Conservation (phyloP, 352 stramenopile genomes). For the Phytopythium vexans region DNA sequence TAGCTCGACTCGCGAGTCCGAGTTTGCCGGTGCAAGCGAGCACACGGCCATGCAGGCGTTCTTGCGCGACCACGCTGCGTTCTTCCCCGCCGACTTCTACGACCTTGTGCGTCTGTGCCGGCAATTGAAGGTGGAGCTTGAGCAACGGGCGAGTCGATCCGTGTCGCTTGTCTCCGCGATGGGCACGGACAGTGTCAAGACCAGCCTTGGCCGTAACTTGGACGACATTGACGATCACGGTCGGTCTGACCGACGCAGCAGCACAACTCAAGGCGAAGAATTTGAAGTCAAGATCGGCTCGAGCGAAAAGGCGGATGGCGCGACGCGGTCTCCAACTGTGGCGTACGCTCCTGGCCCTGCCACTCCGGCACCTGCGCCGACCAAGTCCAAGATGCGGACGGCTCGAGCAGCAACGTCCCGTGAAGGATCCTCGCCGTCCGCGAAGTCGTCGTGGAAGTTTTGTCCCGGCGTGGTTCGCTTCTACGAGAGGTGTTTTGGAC, state of each 20-base stretch:
- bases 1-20: conserved; percentile 44
- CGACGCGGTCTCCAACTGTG: conserved; percentile 3
- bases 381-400: conserved; percentile 20
- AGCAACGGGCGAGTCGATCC: conserved; percentile 25
- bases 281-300: conserved; percentile 2
- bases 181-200: conserved; percentile 8
- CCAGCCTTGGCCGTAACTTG: neutral
- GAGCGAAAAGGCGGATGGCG: conserved; percentile 6
- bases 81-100: conserved; percentile 79
- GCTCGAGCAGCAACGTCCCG: conserved; percentile 3
- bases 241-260: conserved; percentile 4
- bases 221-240: neutral
- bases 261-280: conserved; percentile 1
- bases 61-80: conserved; percentile 55
- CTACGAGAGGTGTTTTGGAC: conserved; percentile 54
- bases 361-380: neutral
- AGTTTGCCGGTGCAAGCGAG: conserved; percentile 55
- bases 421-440: neutral
- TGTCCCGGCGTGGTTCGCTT: conserved; percentile 70
- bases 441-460: conserved; percentile 31
- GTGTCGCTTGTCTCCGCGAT: conserved; percentile 34
- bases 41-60: conserved; percentile 49
- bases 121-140: conserved; percentile 46
- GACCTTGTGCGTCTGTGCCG: conserved; percentile 63
- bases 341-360: neutral